These are phyloP conservation scores for Mycena galericulata DNA, from an alignment of 768 basidiomycete species.

Conservation along the genomic window DNA sequence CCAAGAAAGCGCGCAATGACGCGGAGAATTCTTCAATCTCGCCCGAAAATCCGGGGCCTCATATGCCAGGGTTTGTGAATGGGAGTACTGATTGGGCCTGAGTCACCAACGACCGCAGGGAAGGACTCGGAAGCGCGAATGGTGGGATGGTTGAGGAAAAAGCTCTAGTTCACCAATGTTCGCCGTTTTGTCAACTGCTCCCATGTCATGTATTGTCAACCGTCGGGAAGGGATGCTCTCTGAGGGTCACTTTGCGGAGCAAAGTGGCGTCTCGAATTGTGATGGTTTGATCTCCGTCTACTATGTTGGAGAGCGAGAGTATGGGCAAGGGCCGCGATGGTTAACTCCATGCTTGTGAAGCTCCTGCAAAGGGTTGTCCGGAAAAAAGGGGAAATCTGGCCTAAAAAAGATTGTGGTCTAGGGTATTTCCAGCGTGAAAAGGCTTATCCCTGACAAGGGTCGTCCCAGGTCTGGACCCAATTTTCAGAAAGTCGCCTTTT, in stretches of 20 bases:
- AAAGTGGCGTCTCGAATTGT: not conserved
- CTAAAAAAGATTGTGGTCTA: no score
- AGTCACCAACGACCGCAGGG: not conserved
- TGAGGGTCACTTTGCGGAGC: not conserved
- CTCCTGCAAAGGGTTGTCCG: no score
- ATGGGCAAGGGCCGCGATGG: constrained; percentile 9
- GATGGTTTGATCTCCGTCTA: not conserved
- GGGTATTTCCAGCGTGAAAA: no score
- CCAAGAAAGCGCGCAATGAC: not conserved
- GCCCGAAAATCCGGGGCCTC: not conserved
- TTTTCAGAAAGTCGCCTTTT: no score
- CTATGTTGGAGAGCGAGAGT: not conserved
- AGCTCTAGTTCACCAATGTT: not conserved
- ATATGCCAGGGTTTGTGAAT: not conserved
- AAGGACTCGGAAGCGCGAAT: not conserved
- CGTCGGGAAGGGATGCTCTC: not conserved
- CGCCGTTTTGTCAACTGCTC: not conserved
- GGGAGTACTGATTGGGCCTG: not conserved
- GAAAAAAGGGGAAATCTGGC: no score
- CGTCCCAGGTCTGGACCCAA: no score
- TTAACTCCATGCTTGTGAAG: no score
- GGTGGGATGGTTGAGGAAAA: not conserved
- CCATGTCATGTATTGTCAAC: constrained; percentile 1
- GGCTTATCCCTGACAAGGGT: no score
- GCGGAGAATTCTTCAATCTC: not conserved